phyloP scores from a whole-genome alignment of 2,329 filamentous ascomycete species.

The Fusarium sacchari region DNA sequence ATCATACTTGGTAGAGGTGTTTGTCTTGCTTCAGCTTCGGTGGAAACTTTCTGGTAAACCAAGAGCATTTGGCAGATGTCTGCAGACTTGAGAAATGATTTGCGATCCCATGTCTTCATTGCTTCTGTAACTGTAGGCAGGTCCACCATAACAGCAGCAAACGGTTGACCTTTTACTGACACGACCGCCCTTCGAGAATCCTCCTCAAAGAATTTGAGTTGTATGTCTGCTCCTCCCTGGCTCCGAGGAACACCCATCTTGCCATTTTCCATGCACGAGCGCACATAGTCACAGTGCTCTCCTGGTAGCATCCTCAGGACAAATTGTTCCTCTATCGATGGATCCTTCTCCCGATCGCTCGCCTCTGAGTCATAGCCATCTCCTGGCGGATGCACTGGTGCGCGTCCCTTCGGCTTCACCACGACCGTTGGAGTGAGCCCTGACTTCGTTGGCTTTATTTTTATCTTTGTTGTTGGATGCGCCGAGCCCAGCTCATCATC shows the following conservation, averaged over 20 bases:
- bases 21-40: conserved; percentile 72
- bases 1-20: conserved; percentile 77
- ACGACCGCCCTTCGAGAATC: conserved; percentile 80
- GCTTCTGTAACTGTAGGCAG: conserved; percentile 87
- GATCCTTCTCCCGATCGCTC: conserved; percentile 88
- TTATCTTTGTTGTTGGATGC: conserved; percentile 63
- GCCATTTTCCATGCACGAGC: conserved; percentile 78
- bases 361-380: conserved; percentile 97
- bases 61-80: conserved; percentile 92
- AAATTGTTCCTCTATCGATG: conserved; percentile 88
- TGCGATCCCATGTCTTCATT: conserved; percentile 94
- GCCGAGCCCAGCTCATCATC: conserved; percentile 54
- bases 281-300: conserved; percentile 84
- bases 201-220: conserved; percentile 80
- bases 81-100: conserved; percentile 86
- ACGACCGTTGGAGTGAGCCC: conserved; percentile 52
- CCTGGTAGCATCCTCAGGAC: conserved; percentile 89
- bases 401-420: conserved; percentile 73
- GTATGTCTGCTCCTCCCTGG: conserved; percentile 79
- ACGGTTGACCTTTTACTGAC: conserved; percentile 74
- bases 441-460: conserved; percentile 56
- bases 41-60: conserved; percentile 74
- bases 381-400: conserved; percentile 76
- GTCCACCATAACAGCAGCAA: conserved; percentile 83
- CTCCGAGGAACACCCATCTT: conserved; percentile 74